A percentile compares a stretch with the other conserved stretches of the same genome.
Conservation (phyloP, 108 stramenopile genomes). For the Nannochloropsis salina region DNA sequence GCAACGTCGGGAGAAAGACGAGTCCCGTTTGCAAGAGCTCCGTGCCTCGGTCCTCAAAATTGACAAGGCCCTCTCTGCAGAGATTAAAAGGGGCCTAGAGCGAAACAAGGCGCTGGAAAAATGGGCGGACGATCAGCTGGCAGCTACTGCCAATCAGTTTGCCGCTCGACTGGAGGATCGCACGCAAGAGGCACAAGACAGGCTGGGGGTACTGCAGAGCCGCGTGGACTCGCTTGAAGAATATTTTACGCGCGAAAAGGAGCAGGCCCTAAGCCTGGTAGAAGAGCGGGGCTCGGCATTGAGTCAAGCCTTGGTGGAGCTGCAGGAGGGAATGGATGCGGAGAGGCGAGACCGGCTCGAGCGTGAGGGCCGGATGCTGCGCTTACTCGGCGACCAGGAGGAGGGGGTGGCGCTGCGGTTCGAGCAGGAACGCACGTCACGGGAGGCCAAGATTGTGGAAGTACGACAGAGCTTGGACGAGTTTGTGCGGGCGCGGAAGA, state of each 20-base stretch:
- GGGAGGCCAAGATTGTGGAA: constrained; percentile 36
- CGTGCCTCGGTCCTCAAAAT: constrained; percentile 45
- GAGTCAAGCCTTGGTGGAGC: constrained; percentile 21
- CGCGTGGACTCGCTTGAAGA: constrained; percentile 17
- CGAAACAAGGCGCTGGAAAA: constrained; percentile 55
- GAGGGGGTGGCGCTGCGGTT: constrained; percentile 60
- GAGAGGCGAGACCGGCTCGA: constrained; percentile 69
- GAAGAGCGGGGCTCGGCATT: neutral
- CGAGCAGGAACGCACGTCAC: constrained; percentile 47
- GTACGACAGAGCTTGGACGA: constrained; percentile 47
- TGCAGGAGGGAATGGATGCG: constrained; percentile 61
- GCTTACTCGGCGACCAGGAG: constrained; percentile 78
- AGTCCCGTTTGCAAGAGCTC: constrained; percentile 49
- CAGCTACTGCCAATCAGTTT: constrained; percentile 38
- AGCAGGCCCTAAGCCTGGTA: neutral
- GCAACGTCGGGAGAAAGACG: constrained; percentile 49
- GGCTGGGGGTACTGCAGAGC: constrained; percentile 39
- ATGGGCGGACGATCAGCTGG: constrained; percentile 52
- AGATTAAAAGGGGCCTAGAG: constrained; percentile 54
- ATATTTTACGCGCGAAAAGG: neutral
- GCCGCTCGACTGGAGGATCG: constrained; percentile 37
- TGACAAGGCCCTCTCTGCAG: constrained; percentile 49
- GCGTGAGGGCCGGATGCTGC: constrained; percentile 74
- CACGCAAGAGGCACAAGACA: constrained; percentile 39
- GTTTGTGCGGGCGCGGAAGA: constrained; percentile 43